Conservation (phyloP, 139 green algal genomes). For the Chlamydomonas incerta region DNA sequence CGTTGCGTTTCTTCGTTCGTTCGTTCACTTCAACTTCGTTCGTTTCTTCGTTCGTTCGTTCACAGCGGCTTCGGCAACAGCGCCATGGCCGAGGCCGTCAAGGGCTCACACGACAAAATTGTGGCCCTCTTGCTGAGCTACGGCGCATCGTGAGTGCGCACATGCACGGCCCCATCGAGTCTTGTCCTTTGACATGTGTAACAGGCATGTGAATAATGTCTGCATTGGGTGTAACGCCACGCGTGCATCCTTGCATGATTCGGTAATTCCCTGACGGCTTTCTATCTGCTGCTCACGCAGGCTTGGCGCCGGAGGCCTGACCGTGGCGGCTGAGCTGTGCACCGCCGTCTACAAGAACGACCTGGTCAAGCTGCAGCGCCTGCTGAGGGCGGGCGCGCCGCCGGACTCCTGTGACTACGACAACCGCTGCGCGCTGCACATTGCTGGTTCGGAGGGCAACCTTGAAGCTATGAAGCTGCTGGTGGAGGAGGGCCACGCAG, state of each 20-base stretch:
- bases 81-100: slow-evolving; percentile 34
- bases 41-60: too few species aligned
- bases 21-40: too few species aligned
- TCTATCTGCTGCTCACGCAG: not conserved
- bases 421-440: slow-evolving; percentile 72
- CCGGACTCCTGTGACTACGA: slow-evolving; percentile 72
- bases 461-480: slow-evolving; percentile 44
- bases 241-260: too few species aligned
- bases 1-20: too few species aligned
- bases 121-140: slow-evolving; percentile 35
- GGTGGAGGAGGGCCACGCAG: slow-evolving; percentile 40
- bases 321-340: slow-evolving; percentile 21
- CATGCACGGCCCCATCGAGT: too few species aligned
- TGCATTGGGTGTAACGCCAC: too few species aligned
- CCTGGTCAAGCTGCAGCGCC: slow-evolving; percentile 54
- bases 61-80: slow-evolving; percentile 30
- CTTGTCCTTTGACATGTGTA: too few species aligned
- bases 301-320: slow-evolving; percentile 17
- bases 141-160: slow-evolving; percentile 42
- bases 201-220: too few species aligned
- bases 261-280: too few species aligned
- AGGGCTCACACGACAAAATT: slow-evolving; percentile 32
- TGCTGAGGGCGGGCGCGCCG: slow-evolving; percentile 62
- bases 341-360: slow-evolving; percentile 30
- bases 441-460: slow-evolving; percentile 72